A percentile compares a stretch with the other conserved stretches of the same genome.
Evolutionary conservation across 192 early-diverging fungal species (phyloP).

Genomic region (Chytriomyces sp.): DNA sequence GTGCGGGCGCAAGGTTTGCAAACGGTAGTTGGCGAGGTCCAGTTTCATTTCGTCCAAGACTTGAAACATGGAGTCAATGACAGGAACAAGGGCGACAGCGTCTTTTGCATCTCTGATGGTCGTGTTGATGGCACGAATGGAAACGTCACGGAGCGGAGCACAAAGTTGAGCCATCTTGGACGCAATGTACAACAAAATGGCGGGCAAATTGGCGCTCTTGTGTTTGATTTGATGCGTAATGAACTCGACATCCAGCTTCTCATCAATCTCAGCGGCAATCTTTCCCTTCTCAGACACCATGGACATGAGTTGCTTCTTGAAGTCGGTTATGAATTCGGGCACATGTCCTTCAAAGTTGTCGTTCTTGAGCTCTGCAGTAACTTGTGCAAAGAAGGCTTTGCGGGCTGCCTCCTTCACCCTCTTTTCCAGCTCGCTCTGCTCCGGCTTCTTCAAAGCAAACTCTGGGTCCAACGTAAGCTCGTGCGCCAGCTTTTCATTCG

Average conservation of each 20-base stretch:
- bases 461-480: slow-evolving; percentile 77
- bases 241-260: slow-evolving; percentile 67
- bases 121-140: slow-evolving; percentile 42
- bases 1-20: slow-evolving; percentile 68
- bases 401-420: slow-evolving; percentile 61
- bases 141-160: slow-evolving; percentile 74
- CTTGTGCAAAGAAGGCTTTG: slow-evolving; percentile 72
- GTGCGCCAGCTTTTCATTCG: slow-evolving; percentile 74
- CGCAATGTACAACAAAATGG: slow-evolving; percentile 50
- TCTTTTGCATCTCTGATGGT: neutral
- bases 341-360: slow-evolving; percentile 53
- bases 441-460: slow-evolving; percentile 58
- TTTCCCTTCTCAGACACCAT: slow-evolving; percentile 62
- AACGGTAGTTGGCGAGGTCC: slow-evolving; percentile 77
- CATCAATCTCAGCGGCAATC: slow-evolving; percentile 60
- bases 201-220: slow-evolving; percentile 57
- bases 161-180: slow-evolving; percentile 70
- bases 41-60: slow-evolving; percentile 77
- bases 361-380: slow-evolving; percentile 59
- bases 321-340: slow-evolving; percentile 55
- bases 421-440: slow-evolving; percentile 51
- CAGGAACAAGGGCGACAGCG: slow-evolving; percentile 34
- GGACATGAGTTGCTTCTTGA: slow-evolving; percentile 63
- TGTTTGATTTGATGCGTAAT: slow-evolving; percentile 67
- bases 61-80: slow-evolving; percentile 56